phyloP scores from a whole-genome alignment of 176 grass and related monocot genomes.

The Carex pumila region DNA sequence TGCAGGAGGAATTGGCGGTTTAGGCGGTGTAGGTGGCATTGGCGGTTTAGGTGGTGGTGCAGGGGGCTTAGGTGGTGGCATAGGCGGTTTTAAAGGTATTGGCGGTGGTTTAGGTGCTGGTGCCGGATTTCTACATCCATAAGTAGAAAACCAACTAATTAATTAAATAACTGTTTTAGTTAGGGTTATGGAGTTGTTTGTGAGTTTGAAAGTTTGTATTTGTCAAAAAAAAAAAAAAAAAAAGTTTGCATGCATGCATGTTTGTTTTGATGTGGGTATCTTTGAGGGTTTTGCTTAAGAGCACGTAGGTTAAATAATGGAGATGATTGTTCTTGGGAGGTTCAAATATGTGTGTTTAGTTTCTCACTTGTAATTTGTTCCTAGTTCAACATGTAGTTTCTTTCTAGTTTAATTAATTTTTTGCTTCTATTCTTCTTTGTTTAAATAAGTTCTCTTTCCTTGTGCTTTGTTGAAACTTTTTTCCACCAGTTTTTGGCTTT shows the following conservation, averaged over 20 bases:
- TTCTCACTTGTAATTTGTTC: background rate
- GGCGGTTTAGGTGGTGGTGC: background rate
- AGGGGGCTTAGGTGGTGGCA: background rate
- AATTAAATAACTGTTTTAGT: background rate
- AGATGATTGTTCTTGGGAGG: background rate
- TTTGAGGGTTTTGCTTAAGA: background rate
- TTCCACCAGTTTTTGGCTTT: too few species aligned
- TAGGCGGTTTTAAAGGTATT: background rate
- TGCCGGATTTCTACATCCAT: background rate
- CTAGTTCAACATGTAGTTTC: background rate
- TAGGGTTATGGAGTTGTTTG: background rate
- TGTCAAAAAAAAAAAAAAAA: background rate
- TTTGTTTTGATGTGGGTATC: background rate
- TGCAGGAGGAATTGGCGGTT: background rate
- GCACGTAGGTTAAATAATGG: background rate
- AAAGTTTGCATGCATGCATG: background rate
- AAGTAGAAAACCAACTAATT: background rate
- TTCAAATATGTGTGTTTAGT: background rate
- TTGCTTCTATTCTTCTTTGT: background rate
- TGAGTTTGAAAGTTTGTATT: background rate
- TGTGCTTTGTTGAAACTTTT: background rate
- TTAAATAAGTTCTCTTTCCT: background rate
- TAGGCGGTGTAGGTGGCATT: background rate
- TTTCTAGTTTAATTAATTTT: background rate
- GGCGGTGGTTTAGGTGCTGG: background rate